These are phyloP conservation scores for Eimeria zaria DNA, from an alignment of 169 alveolate species.

Conservation along the genomic window DNA sequence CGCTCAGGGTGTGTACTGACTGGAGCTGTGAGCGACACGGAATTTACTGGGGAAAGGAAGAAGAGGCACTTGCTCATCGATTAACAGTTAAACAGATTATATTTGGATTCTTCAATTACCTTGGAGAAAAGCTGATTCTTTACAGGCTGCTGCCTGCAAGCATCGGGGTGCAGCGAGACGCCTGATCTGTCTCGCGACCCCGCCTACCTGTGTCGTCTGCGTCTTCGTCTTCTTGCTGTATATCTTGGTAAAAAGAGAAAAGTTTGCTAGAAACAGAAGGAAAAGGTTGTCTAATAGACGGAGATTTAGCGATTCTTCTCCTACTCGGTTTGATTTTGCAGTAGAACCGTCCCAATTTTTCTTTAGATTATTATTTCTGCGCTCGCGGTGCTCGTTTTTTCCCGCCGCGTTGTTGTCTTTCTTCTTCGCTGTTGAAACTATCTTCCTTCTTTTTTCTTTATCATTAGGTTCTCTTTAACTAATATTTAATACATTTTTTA, in stretches of 20 bases:
- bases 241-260: background rate
- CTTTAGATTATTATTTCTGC: background rate
- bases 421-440: background rate
- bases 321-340: background rate
- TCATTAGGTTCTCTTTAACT: too few relatives aligned
- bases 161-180: constrained; percentile 66
- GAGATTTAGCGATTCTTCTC: background rate
- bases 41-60: background rate
- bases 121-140: background rate
- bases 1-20: too few relatives aligned
- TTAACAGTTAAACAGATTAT: background rate
- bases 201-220: background rate
- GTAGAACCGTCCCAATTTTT: background rate
- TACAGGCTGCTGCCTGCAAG: background rate
- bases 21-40: background rate
- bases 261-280: background rate
- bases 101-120: background rate
- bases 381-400: background rate
- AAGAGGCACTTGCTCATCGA: background rate
- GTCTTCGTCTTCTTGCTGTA: background rate
- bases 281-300: background rate
- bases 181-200: constrained; percentile 7
- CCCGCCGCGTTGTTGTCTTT: background rate
- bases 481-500: background rate
- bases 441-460: background rate